Percentiles rank a stretch among this genome's conserved stretches.
phyloP scores from a whole-genome alignment of 2,329 filamentous ascomycete species.

The Microdochium bolleyi region DNA sequence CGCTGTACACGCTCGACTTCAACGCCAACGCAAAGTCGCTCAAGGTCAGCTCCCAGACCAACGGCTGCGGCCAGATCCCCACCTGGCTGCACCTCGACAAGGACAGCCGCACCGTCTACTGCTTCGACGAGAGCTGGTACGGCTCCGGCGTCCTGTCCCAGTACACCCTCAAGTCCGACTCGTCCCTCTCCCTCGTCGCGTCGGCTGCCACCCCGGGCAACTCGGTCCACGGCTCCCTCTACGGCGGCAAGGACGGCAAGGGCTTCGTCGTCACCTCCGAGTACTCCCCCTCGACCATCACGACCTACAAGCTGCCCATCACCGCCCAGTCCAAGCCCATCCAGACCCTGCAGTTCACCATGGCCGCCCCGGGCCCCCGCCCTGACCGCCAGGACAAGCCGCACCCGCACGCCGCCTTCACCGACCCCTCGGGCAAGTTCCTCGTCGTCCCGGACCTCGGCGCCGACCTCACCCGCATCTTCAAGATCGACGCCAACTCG shows the following conservation, averaged over 20 bases:
- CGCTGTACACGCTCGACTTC: neutral
- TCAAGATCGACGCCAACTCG: slow-evolving; percentile 33
- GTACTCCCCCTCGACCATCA: neutral
- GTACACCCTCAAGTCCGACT: neutral
- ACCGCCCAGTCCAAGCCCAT: slow-evolving; percentile 1
- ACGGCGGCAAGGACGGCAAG: neutral
- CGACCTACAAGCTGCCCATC: neutral
- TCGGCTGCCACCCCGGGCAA: neutral
- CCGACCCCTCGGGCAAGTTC: slow-evolving; percentile 57
- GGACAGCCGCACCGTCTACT: neutral
- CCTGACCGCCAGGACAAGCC: slow-evolving; percentile 44
- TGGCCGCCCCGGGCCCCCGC: slow-evolving; percentile 23
- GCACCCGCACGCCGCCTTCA: slow-evolving; percentile 56
- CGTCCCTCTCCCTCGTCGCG: neutral
- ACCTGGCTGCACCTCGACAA: neutral
- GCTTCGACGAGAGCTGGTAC: neutral
- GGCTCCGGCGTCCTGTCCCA: neutral
- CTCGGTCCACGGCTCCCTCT: neutral
- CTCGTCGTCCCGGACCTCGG: slow-evolving; percentile 60
- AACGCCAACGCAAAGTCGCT: neutral
- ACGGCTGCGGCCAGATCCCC: neutral
- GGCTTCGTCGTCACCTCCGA: neutral
- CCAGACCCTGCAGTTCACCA: neutral
- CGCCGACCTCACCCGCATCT: slow-evolving; percentile 52
- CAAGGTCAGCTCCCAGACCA: neutral